phyloP scores from a whole-genome alignment of 2,329 filamentous ascomycete species.

The Epichloe scottii region DNA sequence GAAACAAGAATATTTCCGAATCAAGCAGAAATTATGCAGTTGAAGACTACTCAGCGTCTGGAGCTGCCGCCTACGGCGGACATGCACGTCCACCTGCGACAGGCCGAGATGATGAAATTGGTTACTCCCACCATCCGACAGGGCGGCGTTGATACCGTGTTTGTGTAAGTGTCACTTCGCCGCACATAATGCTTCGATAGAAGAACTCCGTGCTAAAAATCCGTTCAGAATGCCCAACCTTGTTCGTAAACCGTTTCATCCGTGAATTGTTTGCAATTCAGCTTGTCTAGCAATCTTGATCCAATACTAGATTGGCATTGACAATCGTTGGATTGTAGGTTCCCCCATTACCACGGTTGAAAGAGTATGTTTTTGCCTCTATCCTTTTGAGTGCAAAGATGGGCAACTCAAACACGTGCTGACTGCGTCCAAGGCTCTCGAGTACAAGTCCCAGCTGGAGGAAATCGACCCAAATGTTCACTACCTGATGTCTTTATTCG shows the following conservation, averaged over 20 bases:
- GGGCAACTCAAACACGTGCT: constrained; percentile 4
- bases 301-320: background rate
- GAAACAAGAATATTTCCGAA: background rate
- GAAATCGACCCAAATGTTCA: constrained; percentile 48
- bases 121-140: constrained; percentile 38
- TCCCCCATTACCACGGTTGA: constrained; percentile 49
- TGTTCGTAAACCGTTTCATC: constrained; percentile 15
- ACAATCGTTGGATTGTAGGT: background rate
- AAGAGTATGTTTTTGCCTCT: constrained; percentile 6
- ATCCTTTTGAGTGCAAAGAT: background rate
- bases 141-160: constrained; percentile 54
- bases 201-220: background rate
- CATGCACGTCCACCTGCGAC: constrained; percentile 59
- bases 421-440: constrained; percentile 40
- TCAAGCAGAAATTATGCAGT: background rate
- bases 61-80: constrained; percentile 54
- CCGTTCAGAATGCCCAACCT: constrained; percentile 44
- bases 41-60: constrained; percentile 5
- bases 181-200: background rate
- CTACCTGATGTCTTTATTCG: constrained; percentile 52
- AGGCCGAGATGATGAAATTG: constrained; percentile 50
- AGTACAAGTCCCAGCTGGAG: constrained; percentile 50
- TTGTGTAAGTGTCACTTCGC: constrained; percentile 21
- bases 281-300: background rate
- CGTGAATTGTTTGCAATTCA: background rate